Conservation (phyloP, 306 rosid genomes). For the Acacia confusa region DNA sequence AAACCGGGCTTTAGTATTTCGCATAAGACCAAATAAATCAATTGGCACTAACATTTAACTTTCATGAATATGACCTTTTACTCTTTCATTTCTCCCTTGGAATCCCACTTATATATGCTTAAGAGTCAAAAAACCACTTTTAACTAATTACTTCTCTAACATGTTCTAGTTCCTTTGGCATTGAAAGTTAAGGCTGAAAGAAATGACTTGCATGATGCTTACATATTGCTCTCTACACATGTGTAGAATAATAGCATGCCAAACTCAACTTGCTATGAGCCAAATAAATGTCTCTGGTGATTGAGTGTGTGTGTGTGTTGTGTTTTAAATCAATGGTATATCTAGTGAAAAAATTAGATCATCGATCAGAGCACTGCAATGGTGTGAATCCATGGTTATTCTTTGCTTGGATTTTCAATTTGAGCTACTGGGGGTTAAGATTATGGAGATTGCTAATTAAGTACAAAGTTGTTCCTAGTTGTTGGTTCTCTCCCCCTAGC, state of each 20-base stretch:
- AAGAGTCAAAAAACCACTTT: not conserved
- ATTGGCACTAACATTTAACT: not conserved
- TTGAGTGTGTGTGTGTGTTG: no score
- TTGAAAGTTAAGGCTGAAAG: not conserved
- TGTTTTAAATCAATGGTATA: slow-evolving; percentile 5
- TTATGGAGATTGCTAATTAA: not conserved
- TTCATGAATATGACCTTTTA: not conserved
- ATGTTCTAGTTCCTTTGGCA: not conserved
- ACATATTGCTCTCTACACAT: not conserved
- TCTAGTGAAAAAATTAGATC: not conserved
- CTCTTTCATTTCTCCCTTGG: not conserved
- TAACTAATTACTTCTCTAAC: no score
- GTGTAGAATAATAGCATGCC: not conserved
- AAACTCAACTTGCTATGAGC: not conserved
- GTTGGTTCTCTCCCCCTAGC: not conserved
- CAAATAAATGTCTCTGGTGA: not conserved
- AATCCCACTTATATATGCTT: not conserved
- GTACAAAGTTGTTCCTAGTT: not conserved
- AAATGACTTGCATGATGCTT: not conserved
- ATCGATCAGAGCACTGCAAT: not conserved
- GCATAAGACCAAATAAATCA: not conserved
- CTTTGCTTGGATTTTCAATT: not conserved
- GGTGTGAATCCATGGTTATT: not conserved
- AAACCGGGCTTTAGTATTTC: not conserved
- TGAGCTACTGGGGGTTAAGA: not conserved